Percentiles rank a stretch among this genome's conserved stretches.
Evolutionary conservation across 495 filamentous ascomycete genomes (phyloP).

Genomic region (Cladorrhinum samala): DNA sequence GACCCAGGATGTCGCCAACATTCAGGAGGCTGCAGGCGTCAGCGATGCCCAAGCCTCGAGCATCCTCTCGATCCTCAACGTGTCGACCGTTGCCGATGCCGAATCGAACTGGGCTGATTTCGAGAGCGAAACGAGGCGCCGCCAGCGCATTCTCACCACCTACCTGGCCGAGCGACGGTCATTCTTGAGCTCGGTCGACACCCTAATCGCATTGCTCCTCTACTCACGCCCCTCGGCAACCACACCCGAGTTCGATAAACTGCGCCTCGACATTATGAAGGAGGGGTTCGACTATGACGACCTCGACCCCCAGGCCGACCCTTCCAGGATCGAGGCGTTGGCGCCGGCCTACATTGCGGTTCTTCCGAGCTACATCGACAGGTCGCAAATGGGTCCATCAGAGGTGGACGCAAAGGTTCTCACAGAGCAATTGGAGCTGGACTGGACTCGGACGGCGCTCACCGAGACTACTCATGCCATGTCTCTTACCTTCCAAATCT

Average conservation of each 20-base stretch:
- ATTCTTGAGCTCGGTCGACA: conserved; percentile 46
- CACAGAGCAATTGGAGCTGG: conserved; percentile 48
- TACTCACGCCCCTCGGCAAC: conserved; percentile 22
- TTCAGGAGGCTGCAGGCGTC: conserved; percentile 59
- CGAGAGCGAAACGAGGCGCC: conserved; percentile 50
- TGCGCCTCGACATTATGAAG: conserved; percentile 19
- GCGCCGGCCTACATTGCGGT: conserved; percentile 35
- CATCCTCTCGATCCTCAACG: conserved; percentile 39
- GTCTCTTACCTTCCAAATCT: conserved; percentile 63
- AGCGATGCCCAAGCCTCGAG: conserved; percentile 46
- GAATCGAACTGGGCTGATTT: conserved; percentile 49
- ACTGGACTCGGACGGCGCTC: conserved; percentile 57
- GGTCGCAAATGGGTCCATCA: conserved; percentile 23
- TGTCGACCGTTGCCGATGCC: conserved; percentile 37
- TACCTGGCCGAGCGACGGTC: conserved; percentile 65
- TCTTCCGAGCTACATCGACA: conserved; percentile 30
- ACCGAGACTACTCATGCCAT: conserved; percentile 66
- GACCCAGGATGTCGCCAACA: conserved; percentile 59
- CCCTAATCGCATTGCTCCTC: conserved; percentile 38
- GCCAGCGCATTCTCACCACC: conserved; percentile 54
- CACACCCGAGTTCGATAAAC: conserved; percentile 22
- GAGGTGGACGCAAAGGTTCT: conserved; percentile 22
- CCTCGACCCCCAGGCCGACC: conserved; percentile 5
- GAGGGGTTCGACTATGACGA: conserved; percentile 22
- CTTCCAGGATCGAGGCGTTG: conserved; percentile 28